These are phyloP conservation scores for Rosa rugosa DNA, from an alignment of 306 rosid genomes.

Conservation along the genomic window DNA sequence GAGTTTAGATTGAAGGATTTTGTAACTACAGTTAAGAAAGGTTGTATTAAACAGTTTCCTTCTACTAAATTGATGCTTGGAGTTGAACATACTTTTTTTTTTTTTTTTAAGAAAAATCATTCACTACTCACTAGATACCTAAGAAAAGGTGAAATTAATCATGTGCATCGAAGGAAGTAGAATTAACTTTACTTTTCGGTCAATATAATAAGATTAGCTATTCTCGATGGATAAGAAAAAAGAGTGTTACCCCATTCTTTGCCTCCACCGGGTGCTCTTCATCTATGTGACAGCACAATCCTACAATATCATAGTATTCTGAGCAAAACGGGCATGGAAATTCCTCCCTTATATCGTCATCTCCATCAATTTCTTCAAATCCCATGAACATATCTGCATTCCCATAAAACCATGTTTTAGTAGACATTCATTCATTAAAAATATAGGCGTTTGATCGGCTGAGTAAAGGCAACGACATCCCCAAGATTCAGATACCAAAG, in stretches of 20 bases:
- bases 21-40: not conserved
- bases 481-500: not conserved
- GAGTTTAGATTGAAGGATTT: constrained; percentile 1
- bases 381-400: constrained; percentile 84
- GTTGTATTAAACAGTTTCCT: not conserved
- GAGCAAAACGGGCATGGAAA: constrained; percentile 92
- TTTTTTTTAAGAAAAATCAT: constrained; percentile 1
- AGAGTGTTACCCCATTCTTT: constrained; percentile 72
- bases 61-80: not conserved
- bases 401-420: constrained; percentile 23
- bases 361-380: constrained; percentile 84
- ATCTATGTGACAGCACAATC: constrained; percentile 96
- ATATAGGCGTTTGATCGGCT: not conserved
- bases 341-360: constrained; percentile 86
- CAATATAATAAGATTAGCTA: constrained; percentile 7
- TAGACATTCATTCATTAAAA: not conserved
- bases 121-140: not conserved
- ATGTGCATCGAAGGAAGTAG: constrained; percentile 15
- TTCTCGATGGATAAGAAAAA: not conserved
- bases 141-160: not conserved
- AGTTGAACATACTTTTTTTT: not conserved
- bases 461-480: not conserved
- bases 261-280: constrained; percentile 94
- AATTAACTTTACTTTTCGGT: too few relatives aligned
- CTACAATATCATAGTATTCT: constrained; percentile 86